These are phyloP conservation scores for Phialocephala subalpina DNA, from an alignment of 2,329 filamentous ascomycete species.

Conservation along the genomic window DNA sequence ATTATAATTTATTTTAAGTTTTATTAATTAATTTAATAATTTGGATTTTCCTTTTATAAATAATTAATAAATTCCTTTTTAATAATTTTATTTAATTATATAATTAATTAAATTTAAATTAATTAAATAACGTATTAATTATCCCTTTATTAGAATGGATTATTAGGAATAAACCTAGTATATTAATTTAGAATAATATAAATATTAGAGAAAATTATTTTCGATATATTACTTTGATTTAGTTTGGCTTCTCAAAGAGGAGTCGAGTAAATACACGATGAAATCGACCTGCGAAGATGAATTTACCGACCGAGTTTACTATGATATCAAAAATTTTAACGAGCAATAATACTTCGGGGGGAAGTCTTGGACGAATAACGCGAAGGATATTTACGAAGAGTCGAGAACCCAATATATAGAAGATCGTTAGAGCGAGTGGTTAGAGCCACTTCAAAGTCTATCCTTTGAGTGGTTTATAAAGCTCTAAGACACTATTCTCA, in stretches of 20 bases:
- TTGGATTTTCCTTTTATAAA: no score
- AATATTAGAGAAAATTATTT: constrained; percentile 29
- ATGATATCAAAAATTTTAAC: constrained; percentile 36
- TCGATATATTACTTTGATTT: constrained; percentile 33
- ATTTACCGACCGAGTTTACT: constrained; percentile 35
- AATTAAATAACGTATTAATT: no score
- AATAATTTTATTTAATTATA: no score
- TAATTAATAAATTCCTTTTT: no score
- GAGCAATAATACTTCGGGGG: constrained; percentile 34
- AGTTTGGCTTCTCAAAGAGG: constrained; percentile 37
- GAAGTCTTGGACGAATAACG: constrained; percentile 33
- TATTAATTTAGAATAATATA: no score
- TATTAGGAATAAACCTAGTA: no score
- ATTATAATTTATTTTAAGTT: no score
- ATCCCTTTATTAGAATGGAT: no score
- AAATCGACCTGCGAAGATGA: constrained; percentile 41
- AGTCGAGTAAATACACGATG: constrained; percentile 37
- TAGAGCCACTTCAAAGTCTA: constrained; percentile 34
- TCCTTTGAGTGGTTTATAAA: constrained; percentile 39
- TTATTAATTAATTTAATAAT: no score
- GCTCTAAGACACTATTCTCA: constrained; percentile 36
- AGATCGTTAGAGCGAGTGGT: constrained; percentile 34
- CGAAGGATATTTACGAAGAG: constrained; percentile 36
- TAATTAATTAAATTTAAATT: no score
- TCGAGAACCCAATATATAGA: constrained; percentile 36